phyloP scores from a whole-genome alignment of 139 green algal species.

The Eudorina sp. region DNA sequence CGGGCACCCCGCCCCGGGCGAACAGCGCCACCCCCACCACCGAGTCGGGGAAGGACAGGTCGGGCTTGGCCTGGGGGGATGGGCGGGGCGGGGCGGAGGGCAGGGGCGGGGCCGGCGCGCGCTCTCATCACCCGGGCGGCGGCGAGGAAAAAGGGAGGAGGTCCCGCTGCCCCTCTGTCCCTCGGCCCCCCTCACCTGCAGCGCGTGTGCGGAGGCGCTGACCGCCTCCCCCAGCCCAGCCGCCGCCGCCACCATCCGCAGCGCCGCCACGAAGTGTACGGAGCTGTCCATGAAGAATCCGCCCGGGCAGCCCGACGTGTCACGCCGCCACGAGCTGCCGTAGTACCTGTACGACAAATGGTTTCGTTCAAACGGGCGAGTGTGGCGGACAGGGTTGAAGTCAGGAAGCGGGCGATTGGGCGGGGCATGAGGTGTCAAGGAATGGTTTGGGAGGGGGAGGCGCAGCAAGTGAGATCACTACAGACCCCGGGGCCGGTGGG shows the following conservation, averaged over 20 bases:
- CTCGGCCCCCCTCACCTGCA: background rate
- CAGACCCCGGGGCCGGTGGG: too few relatives aligned
- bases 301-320: conserved; percentile 62
- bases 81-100: background rate
- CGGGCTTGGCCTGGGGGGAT: conserved; percentile 28
- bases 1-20: conserved; percentile 10
- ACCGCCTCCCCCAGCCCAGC: conserved; percentile 49
- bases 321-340: conserved; percentile 64
- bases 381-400: too few relatives aligned
- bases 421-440: too few relatives aligned
- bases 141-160: background rate
- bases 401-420: too few relatives aligned
- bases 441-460: too few relatives aligned
- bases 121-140: too few relatives aligned
- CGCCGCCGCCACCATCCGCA: conserved; percentile 54
- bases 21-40: conserved; percentile 56
- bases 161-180: background rate
- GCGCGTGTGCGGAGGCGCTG: background rate
- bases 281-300: conserved; percentile 70
- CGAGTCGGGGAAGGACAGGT: conserved; percentile 59
- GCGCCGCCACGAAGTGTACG: conserved; percentile 73
- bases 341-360: conserved; percentile 75
- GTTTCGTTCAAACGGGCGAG: too few relatives aligned
- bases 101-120: background rate
- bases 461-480: too few relatives aligned